These are phyloP conservation scores for Teunomyces lycoperdinae DNA, from an alignment of 805 yeast species.

Conservation along the genomic window DNA sequence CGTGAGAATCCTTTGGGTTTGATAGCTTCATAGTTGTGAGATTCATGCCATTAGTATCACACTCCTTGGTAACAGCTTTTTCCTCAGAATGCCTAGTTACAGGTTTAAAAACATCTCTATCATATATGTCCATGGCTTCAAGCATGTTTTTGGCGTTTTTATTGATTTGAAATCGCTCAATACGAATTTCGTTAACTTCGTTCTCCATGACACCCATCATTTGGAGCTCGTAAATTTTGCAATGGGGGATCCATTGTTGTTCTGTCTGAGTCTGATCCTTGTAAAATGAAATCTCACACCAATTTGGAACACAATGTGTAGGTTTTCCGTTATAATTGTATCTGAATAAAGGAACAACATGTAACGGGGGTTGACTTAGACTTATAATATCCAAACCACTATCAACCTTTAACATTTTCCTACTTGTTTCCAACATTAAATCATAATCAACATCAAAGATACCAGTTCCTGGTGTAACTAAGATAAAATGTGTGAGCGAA, in stretches of 20 bases:
- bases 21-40: slow-evolving; percentile 13
- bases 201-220: slow-evolving; percentile 99
- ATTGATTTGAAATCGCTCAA: slow-evolving; percentile 52
- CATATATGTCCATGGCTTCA: slow-evolving; percentile 69
- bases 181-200: slow-evolving; percentile 67
- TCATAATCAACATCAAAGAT: slow-evolving; percentile 87
- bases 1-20: slow-evolving; percentile 15
- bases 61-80: neutral
- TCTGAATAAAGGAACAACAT: slow-evolving; percentile 85
- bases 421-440: slow-evolving; percentile 69
- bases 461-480: slow-evolving; percentile 92
- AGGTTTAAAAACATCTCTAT: slow-evolving; percentile 50
- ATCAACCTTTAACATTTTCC: slow-evolving; percentile 72
- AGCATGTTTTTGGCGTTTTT: slow-evolving; percentile 39
- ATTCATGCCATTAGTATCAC: neutral
- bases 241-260: slow-evolving; percentile 85
- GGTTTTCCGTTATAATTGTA: slow-evolving; percentile 50
- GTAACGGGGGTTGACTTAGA: slow-evolving; percentile 86
- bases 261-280: slow-evolving; percentile 46
- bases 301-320: slow-evolving; percentile 82
- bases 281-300: slow-evolving; percentile 96
- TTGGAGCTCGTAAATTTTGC: slow-evolving; percentile 91
- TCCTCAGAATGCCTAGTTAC: slow-evolving; percentile 10
- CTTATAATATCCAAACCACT: slow-evolving; percentile 87
- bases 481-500: slow-evolving; percentile 84